A percentile compares a stretch with the other conserved stretches of the same genome.
Conservation (phyloP, 148 eudicot species). For the Gaultheria prostrata region DNA sequence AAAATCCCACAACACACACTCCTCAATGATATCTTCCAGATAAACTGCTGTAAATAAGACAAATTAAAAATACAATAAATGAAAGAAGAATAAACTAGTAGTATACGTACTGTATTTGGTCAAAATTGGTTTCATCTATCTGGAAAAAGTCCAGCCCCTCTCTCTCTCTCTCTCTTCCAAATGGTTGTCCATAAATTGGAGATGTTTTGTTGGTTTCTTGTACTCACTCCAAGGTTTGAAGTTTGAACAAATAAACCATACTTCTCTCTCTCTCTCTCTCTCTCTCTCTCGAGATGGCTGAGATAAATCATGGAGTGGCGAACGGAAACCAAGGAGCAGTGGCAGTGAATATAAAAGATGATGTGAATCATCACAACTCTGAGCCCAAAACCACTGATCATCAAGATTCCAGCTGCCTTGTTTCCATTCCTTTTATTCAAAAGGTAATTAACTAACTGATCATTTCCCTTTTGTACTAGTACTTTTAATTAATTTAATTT, state of each 20-base stretch:
- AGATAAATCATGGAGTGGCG: slow-evolving; percentile 27
- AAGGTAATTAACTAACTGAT: slow-evolving; percentile 36
- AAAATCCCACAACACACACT: slow-evolving; percentile 11
- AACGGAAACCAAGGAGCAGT: slow-evolving; percentile 58
- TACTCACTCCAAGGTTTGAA: background rate
- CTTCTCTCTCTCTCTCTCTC: slow-evolving; percentile 1
- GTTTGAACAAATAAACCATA: background rate
- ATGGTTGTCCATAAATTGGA: slow-evolving; percentile 5
- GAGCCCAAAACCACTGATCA: slow-evolving; percentile 13
- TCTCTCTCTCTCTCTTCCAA: background rate
- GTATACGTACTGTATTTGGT: background rate
- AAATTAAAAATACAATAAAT: background rate
- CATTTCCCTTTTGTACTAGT: background rate
- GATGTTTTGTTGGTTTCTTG: background rate
- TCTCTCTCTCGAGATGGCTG: slow-evolving; percentile 43
- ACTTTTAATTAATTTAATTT: no score
- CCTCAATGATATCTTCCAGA: slow-evolving; percentile 16
- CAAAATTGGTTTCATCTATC: background rate
- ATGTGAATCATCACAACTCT: slow-evolving; percentile 4
- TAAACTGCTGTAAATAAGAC: background rate
- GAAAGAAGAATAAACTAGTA: background rate
- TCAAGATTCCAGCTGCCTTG: slow-evolving; percentile 18
- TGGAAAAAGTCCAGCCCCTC: slow-evolving; percentile 1
- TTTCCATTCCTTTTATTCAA: slow-evolving; percentile 58
- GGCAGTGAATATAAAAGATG: slow-evolving; percentile 39